These are phyloP conservation scores for Pleurotus giganteus DNA, from an alignment of 768 basidiomycete species.

Conservation along the genomic window DNA sequence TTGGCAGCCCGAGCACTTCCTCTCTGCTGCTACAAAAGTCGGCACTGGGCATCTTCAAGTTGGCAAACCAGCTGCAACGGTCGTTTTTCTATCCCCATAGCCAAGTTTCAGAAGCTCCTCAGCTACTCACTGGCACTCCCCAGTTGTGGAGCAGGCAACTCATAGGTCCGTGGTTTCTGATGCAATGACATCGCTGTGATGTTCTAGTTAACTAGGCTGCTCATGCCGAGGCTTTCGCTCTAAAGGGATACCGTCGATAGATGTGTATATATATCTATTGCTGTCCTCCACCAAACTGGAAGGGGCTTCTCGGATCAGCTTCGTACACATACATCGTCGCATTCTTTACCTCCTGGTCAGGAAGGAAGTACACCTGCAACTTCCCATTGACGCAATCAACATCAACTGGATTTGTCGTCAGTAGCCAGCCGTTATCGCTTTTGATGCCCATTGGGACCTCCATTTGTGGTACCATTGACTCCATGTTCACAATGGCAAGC, in stretches of 20 bases:
- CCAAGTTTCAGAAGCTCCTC: too few relatives aligned
- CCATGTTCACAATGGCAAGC: neutral
- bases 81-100: too few relatives aligned
- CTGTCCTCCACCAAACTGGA: slow-evolving; percentile 4
- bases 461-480: slow-evolving; percentile 1
- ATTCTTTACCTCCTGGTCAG: slow-evolving; percentile 3
- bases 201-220: too few relatives aligned
- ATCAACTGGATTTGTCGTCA: slow-evolving; percentile 11
- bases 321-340: neutral
- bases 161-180: too few relatives aligned
- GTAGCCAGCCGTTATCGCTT: slow-evolving; percentile 3
- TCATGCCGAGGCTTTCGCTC: too few relatives aligned
- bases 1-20: too few relatives aligned
- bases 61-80: too few relatives aligned
- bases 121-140: too few relatives aligned
- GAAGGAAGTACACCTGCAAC: slow-evolving; percentile 2
- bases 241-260: neutral
- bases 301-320: neutral
- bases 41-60: too few relatives aligned
- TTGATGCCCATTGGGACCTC: neutral
- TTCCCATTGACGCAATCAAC: slow-evolving; percentile 6
- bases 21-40: too few relatives aligned
- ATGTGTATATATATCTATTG: neutral
- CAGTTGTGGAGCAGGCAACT: too few relatives aligned
- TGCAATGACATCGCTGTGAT: too few relatives aligned